phyloP scores from a whole-genome alignment of 2,329 filamentous ascomycete species.

The Blastomyces silverae region DNA sequence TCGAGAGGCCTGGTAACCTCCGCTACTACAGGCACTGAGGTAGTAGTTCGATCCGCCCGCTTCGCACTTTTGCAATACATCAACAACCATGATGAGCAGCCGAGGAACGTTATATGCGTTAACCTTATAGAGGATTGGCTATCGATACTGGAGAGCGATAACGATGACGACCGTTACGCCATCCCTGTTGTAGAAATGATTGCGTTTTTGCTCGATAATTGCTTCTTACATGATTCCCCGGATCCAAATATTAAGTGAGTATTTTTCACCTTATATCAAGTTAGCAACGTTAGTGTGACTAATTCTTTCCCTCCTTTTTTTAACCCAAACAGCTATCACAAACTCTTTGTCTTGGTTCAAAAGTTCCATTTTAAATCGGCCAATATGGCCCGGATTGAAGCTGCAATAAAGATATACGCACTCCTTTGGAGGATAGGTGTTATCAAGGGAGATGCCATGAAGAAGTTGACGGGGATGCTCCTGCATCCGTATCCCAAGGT shows the following conservation, averaged over 20 bases:
- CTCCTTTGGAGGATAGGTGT: slow-evolving; percentile 54
- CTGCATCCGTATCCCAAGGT: slow-evolving; percentile 77
- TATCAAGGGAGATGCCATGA: slow-evolving; percentile 52
- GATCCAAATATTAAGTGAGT: slow-evolving; percentile 39
- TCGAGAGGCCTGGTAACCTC: slow-evolving; percentile 43
- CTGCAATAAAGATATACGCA: slow-evolving; percentile 72
- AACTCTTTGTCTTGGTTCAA: slow-evolving; percentile 63
- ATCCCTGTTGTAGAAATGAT: slow-evolving; percentile 70
- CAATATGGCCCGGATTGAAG: slow-evolving; percentile 73
- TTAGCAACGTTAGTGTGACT: neutral
- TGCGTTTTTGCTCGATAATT: slow-evolving; percentile 66
- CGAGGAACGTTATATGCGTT: slow-evolving; percentile 37
- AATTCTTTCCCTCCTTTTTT: neutral
- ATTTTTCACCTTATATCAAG: neutral
- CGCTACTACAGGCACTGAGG: slow-evolving; percentile 41
- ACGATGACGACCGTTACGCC: slow-evolving; percentile 60
- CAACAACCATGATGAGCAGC: slow-evolving; percentile 22
- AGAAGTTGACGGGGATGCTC: slow-evolving; percentile 65
- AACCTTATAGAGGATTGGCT: slow-evolving; percentile 49
- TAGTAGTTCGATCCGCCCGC: slow-evolving; percentile 39
- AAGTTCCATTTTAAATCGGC: slow-evolving; percentile 76
- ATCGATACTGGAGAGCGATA: slow-evolving; percentile 48
- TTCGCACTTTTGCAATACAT: slow-evolving; percentile 38
- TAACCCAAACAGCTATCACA: slow-evolving; percentile 43
- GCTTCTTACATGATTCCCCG: slow-evolving; percentile 36